Base-by-base conservation (phyloP, 345 rosid species). In the Arabidopsis suecica region DNA sequence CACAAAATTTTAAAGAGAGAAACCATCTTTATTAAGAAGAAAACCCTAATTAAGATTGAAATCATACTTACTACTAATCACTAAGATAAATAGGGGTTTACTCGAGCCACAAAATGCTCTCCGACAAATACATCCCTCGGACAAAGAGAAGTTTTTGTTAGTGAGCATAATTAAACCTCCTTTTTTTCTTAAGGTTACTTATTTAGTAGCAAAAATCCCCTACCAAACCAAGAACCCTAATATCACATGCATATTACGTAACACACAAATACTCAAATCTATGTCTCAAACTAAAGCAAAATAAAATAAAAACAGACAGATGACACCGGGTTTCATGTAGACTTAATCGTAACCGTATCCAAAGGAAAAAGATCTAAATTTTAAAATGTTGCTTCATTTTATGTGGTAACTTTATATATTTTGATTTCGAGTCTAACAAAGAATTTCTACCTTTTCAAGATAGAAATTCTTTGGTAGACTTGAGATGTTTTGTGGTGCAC, bases 391-490 rank as follows among this genome's bases (percentile, higher is more conserved):
- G 81, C 81, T 67, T 66, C 77, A 9, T 59, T 23, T 10, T 16
- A 9, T 30, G 40, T 13, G 10, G 23, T 60, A 10, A 58, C 12
- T 20, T 30, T 18, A 9, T 76, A 20, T 13, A 4, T 12, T 53
- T 62, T 23, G 12, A 45, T 56, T n/a, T 66, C 69, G 51, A 78
- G 81, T 72, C 81, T 78, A 78, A 78, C 78, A 78, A 72, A 78
- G 81, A 78, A 78, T 78, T 78, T 67, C 81, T 44, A 69, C 73
- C 42, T 78, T 66, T 50, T 7, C 56, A 72, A 60, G 69, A 78
- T 78, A 59, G 58, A 72, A 78, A 60, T 78, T 78, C 78, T 72
- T 78, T 51, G 64, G 23, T 72, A 78, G 81, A 78, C 81, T 78
- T 72, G 64, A 78, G 30, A 59, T 66, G 5, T 34, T 34, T 20